Percentiles rank a stretch among this genome's conserved stretches.
These are phyloP conservation scores for Cryptococcus maquisensis DNA, from an alignment of 1,284 basidiomycete species.

Conservation along the genomic window DNA sequence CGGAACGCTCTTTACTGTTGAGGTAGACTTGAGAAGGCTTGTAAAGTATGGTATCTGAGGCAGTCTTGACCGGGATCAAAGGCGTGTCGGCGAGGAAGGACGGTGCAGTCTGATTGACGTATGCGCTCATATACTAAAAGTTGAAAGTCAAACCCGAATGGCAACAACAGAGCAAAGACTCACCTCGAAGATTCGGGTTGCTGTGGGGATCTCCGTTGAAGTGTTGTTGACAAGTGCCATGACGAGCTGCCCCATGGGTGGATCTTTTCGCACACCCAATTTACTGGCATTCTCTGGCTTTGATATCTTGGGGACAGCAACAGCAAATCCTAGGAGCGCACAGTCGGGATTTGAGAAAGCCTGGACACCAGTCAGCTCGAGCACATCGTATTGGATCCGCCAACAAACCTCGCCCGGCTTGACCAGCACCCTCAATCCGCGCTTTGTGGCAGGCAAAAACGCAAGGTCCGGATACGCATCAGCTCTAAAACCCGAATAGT, in stretches of 20 bases:
- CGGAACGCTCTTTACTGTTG: conserved; percentile 20
- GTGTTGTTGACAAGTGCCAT: conserved; percentile 61
- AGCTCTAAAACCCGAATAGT: conserved; percentile 62
- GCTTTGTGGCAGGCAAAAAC: conserved; percentile 70
- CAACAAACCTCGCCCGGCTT: conserved; percentile 62
- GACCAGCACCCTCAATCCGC: conserved; percentile 55
- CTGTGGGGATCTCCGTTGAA: conserved; percentile 58
- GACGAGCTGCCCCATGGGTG: conserved; percentile 64
- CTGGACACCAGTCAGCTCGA: conserved; percentile 44
- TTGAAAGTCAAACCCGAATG: background rate
- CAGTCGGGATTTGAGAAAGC: conserved; percentile 71
- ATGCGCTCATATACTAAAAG: conserved; percentile 60
- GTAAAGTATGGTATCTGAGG: conserved; percentile 19
- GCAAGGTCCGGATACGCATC: conserved; percentile 58
- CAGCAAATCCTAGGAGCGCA: conserved; percentile 68
- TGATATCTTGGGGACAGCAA: conserved; percentile 55
- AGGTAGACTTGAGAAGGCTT: conserved; percentile 46
- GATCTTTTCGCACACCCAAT: conserved; percentile 71
- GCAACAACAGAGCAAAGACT: conserved; percentile 2
- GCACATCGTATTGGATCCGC: background rate
- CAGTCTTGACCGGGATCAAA: conserved; percentile 49
- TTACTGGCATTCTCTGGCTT: conserved; percentile 64
- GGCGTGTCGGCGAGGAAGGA: conserved; percentile 33
- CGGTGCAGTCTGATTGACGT: conserved; percentile 54
- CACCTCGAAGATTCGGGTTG: conserved; percentile 65